phyloP scores from a whole-genome alignment of 257 asterid genomes.

The Plantago major region DNA sequence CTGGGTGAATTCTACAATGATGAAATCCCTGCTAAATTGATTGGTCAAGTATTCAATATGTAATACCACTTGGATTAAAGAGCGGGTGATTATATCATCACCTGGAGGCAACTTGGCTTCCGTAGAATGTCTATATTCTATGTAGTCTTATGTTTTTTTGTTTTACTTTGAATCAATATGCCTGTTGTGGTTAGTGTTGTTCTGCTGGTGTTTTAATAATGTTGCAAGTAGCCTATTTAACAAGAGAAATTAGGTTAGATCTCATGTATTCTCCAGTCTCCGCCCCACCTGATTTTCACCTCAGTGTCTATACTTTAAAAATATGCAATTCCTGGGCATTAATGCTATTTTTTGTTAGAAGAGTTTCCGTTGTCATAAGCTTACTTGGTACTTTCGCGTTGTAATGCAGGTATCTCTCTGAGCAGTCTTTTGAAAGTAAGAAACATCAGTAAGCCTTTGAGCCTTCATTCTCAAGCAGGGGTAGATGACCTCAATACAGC shows the following conservation, averaged over 20 bases:
- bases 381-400: constrained; percentile 10
- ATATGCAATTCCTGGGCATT: neutral
- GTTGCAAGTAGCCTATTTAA: neutral
- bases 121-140: constrained; percentile 1
- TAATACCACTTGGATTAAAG: neutral
- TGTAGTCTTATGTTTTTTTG: neutral
- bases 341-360: neutral
- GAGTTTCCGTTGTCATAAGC: constrained; percentile 4
- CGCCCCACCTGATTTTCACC: neutral
- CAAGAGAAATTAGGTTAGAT: too few species aligned
- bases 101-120: constrained; percentile 7
- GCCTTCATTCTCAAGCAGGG: neutral
- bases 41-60: too few species aligned
- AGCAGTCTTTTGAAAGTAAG: constrained; percentile 39
- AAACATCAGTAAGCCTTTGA: constrained; percentile 17
- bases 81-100: neutral
- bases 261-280: neutral
- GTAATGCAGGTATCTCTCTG: constrained; percentile 45
- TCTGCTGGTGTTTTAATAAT: neutral
- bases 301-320: neutral
- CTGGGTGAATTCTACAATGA: too few species aligned
- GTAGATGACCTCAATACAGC: neutral
- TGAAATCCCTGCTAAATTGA: too few species aligned
- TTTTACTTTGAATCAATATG: neutral
- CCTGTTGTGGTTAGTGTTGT: neutral